Percentiles rank a stretch among this genome's conserved stretches.
Conservation (phyloP, 2,329 filamentous ascomycete genomes). For the Scedosporium apiospermum region DNA sequence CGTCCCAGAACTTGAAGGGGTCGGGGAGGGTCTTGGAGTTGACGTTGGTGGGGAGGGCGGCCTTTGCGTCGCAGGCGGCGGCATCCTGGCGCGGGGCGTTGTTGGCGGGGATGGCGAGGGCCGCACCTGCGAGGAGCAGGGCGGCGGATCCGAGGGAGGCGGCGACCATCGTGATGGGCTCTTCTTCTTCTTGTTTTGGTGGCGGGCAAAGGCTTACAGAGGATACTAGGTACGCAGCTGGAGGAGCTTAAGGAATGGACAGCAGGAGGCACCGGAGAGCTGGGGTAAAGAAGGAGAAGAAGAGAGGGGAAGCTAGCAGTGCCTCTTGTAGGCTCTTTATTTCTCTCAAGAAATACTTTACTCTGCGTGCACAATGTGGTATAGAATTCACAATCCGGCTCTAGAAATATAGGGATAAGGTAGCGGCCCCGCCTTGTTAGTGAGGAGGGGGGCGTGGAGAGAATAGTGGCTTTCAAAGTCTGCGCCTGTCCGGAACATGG, state of each 20-base stretch:
- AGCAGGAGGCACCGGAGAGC: not conserved
- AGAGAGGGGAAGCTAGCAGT: not conserved
- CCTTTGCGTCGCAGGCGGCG: slow-evolving; percentile 22
- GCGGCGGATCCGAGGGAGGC: not conserved
- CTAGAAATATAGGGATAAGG: no score
- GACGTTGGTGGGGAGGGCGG: slow-evolving; percentile 24
- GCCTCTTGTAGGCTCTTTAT: not conserved
- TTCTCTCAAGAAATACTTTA: no score
- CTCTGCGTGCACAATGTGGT: no score
- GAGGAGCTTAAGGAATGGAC: not conserved
- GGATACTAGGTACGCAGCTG: not conserved
- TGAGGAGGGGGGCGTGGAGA: no score
- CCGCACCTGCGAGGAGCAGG: slow-evolving; percentile 22
- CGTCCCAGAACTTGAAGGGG: slow-evolving; percentile 36
- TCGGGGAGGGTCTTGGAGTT: slow-evolving; percentile 31
- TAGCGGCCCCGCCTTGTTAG: no score
- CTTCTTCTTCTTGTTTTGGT: not conserved
- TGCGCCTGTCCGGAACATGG: not conserved
- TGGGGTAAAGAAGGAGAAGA: not conserved
- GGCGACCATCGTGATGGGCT: slow-evolving; percentile 3
- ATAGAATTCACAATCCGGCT: no score
- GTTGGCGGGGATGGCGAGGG: slow-evolving; percentile 21
- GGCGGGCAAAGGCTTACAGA: not conserved
- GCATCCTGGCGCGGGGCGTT: slow-evolving; percentile 20
- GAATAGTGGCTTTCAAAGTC: no score